Conservation (phyloP, 192 early-diverging fungal genomes). For the Coemansia sp. region DNA sequence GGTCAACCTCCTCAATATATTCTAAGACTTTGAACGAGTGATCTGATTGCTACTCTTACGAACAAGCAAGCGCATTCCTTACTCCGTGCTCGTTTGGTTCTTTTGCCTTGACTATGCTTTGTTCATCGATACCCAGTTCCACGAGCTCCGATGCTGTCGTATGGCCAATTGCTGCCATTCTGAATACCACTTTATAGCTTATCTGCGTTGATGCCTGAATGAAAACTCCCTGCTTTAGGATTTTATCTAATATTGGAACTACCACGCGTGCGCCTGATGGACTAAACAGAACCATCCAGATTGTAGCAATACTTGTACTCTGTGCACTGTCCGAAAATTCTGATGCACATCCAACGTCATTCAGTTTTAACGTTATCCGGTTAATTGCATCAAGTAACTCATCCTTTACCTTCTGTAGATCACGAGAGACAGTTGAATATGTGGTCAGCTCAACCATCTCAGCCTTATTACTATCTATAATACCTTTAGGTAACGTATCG, state of each 20-base stretch:
- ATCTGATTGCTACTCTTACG: too few species aligned
- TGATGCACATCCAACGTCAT: not conserved
- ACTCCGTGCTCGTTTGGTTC: slow-evolving; percentile 26
- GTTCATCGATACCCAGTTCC: not conserved
- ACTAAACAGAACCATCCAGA: slow-evolving; percentile 50
- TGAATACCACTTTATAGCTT: slow-evolving; percentile 1
- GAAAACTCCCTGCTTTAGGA: slow-evolving; percentile 3
- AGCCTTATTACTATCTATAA: slow-evolving; percentile 13
- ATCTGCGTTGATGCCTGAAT: not conserved
- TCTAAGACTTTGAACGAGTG: too few species aligned
- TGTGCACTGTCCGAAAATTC: not conserved
- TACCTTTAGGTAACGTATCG: slow-evolving; percentile 34
- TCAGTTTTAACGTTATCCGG: not conserved
- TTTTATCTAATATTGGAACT: slow-evolving; percentile 15
- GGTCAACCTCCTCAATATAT: too few species aligned
- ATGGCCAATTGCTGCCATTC: slow-evolving; percentile 39
- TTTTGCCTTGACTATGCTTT: slow-evolving; percentile 11
- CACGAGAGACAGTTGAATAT: slow-evolving; percentile 31
- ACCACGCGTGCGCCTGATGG: slow-evolving; percentile 48
- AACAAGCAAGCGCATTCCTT: too few species aligned
- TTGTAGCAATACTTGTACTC: not conserved
- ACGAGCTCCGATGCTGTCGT: slow-evolving; percentile 29
- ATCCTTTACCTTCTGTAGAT: not conserved
- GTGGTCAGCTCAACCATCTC: slow-evolving; percentile 33
- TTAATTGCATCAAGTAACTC: slow-evolving; percentile 18